Evolutionary conservation across 371 early-diverging fungal genomes (phyloP), one percentile per base, ranked within the genome.

Genomic region (Umbelopsis sp.): DNA sequence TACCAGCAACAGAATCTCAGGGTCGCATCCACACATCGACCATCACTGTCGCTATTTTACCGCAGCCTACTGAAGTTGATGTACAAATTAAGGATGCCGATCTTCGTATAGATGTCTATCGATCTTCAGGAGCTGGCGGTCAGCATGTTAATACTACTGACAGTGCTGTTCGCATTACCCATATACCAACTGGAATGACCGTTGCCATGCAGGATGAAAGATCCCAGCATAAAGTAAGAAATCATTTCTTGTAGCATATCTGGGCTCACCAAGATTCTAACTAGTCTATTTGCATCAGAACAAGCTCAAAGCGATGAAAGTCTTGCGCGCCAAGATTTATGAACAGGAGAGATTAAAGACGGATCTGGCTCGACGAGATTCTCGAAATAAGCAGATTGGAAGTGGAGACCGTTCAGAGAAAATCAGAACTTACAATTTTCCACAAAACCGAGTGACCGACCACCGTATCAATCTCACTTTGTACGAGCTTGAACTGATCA

Each of bases 61-160:
- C 94, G 0, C 87, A 93, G 63, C 89, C 93, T 1, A 86, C 90
- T 4, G 87, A 92, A 45, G 88, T 94, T 0, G 84, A 91, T 52
- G 82, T 93, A 22, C 87, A 88, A 51, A 84, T 95, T 44, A 72
- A 80, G 5, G 92, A 92, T 22, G 72, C 79, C 0, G 95, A 94
- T 71, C 76, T 95, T 2, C 83, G 89, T 3, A 85, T 94, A 45
- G 95, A 95, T 57, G 85, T 89, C 14, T 94, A 87, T 72, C 78
- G 95, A 1, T 90, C 95, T 16, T 89, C 89, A 6, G 95, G 95
- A 24, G 87, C 92, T 8, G 95, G 95, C 41, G 95, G 95, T 4
- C 95, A 95, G 79, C 95, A 96, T 73, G 97, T 98, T 32, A 98
- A 98, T 69, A 97, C 93, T 7, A 98, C 98, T 0, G 97, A 97